phyloP scores from a whole-genome alignment of 345 rosid species.

The Raphanus sativus region DNA sequence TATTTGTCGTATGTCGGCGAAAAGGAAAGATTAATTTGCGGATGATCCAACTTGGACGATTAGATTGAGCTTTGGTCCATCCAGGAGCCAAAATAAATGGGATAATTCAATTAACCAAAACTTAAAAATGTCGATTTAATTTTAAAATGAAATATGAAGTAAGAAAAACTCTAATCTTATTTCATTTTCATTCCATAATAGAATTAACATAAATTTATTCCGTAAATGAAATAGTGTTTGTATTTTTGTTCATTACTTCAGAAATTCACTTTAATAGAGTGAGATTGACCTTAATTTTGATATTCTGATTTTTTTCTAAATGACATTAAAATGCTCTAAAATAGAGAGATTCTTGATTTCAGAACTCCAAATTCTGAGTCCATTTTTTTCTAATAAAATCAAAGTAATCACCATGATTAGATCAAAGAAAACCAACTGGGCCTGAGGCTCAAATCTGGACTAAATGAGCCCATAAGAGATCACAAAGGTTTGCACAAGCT shows the following conservation, averaged over 20 bases:
- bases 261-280: too few relatives aligned
- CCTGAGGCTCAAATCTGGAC: not conserved
- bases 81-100: not conserved
- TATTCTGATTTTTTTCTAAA: too few relatives aligned
- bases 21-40: conserved; percentile 6
- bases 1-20: not conserved
- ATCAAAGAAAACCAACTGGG: not conserved
- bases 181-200: too few relatives aligned
- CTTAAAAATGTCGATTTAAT: too few relatives aligned
- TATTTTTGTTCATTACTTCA: too few relatives aligned
- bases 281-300: too few relatives aligned
- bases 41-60: not conserved
- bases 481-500: not conserved
- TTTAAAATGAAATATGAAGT: too few relatives aligned
- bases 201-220: too few relatives aligned
- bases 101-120: too few relatives aligned
- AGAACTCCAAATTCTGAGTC: not conserved
- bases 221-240: too few relatives aligned
- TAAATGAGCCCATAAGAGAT: not conserved
- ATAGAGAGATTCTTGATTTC: not conserved
- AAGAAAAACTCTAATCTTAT: too few relatives aligned
- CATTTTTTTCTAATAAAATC: not conserved
- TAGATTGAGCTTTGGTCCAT: not conserved
- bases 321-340: too few relatives aligned
- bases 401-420: not conserved